Evolutionary conservation across 2,329 filamentous ascomycete species (phyloP).

Genomic region (Calonectria ilicicola): DNA sequence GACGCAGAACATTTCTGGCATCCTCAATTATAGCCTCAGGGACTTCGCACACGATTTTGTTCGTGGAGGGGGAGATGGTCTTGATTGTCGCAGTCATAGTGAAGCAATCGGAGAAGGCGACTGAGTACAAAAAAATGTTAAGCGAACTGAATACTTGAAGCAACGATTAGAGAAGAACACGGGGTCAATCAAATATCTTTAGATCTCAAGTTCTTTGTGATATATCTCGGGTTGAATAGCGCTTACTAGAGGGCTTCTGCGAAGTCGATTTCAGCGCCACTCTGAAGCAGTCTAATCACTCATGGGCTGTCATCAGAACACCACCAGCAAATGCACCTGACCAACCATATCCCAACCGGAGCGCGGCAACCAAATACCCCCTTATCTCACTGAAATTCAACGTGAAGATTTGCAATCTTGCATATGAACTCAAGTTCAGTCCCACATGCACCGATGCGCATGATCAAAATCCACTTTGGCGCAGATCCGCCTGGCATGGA

Average conservation of each 20-base stretch:
- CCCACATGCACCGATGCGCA: not conserved
- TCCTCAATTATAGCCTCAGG: constrained; percentile 78
- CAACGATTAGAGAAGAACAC: not conserved
- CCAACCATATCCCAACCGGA: not conserved
- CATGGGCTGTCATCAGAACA: not conserved
- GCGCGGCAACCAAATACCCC: not conserved
- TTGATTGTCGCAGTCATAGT: constrained; percentile 71
- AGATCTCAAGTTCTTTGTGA: not conserved
- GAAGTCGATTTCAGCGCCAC: not conserved
- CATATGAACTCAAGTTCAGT: not conserved
- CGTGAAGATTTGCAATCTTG: not conserved
- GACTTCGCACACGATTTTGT: constrained; percentile 83
- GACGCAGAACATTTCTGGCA: constrained; percentile 72
- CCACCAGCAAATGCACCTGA: not conserved
- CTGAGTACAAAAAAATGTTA: not conserved
- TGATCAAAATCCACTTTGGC: not conserved
- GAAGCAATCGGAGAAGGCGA: not conserved
- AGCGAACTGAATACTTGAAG: not conserved
- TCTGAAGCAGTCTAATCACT: not conserved
- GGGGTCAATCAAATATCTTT: not conserved
- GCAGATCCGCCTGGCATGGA: not conserved
- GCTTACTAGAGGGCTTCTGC: not conserved
- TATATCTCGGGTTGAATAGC: not conserved
- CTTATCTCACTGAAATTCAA: not conserved
- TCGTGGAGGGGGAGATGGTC: constrained; percentile 91